Percentiles rank a stretch among this genome's conserved stretches.
Conservation (phyloP, 441 rosid species). For the Kokia cookei region DNA sequence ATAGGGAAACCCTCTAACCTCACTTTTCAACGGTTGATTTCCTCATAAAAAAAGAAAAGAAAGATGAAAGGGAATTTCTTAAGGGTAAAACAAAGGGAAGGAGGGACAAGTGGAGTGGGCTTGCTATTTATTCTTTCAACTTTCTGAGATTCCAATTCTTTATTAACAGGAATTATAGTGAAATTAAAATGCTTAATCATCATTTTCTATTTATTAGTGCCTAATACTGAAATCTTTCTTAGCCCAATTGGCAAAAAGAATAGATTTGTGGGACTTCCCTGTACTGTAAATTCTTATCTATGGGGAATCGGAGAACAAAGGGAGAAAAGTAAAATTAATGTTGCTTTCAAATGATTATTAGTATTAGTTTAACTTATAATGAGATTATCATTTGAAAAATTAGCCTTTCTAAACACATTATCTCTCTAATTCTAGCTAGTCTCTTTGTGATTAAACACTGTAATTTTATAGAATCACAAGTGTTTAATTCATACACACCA, state of each 20-base stretch:
- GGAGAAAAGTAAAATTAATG: neutral
- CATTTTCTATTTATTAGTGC: neutral
- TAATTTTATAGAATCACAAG: too few relatives aligned
- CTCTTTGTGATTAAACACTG: too few relatives aligned
- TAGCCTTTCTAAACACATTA: too few relatives aligned
- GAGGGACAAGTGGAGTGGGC: neutral
- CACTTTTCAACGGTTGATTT: neutral
- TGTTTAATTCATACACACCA: too few relatives aligned
- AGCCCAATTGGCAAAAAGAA: neutral
- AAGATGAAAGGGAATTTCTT: neutral
- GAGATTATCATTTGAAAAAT: neutral
- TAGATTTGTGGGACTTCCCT: neutral
- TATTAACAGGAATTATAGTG: neutral
- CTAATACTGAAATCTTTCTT: neutral
- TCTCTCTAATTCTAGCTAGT: too few relatives aligned
- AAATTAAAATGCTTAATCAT: neutral
- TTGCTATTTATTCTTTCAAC: constrained; percentile 2
- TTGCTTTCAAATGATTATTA: neutral
- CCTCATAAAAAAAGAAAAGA: neutral
- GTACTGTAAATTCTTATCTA: neutral
- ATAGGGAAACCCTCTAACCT: neutral
- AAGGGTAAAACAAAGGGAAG: neutral
- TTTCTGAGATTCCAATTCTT: neutral
- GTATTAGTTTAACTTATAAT: neutral
- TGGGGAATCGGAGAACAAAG: neutral